A percentile compares a stretch with the other conserved stretches of the same genome.
phyloP scores from a whole-genome alignment of 441 rosid species.

The Arabidopsis lyrata region DNA sequence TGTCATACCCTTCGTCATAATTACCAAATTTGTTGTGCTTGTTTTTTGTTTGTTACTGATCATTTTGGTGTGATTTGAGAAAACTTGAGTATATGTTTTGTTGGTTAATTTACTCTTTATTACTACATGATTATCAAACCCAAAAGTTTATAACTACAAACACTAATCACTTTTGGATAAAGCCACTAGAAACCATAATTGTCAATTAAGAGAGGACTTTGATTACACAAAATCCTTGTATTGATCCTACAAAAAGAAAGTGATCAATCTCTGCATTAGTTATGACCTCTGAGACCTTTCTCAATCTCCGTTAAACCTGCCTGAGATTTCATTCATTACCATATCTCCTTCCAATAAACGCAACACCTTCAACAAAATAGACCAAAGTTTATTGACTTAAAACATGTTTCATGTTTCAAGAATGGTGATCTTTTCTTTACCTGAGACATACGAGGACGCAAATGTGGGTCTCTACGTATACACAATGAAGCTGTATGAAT shows the following conservation, averaged over 20 bases:
- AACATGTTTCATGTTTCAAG: too few relatives aligned
- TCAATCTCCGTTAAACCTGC: conserved; percentile 54
- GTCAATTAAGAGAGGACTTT: not conserved
- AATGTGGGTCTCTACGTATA: conserved; percentile 82
- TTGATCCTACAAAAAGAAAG: not conserved
- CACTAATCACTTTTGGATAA: not conserved
- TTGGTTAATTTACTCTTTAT: too few relatives aligned
- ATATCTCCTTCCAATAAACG: conserved; percentile 96
- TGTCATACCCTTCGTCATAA: conserved; percentile 42
- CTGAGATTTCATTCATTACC: conserved; percentile 51
- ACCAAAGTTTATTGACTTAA: too few relatives aligned
- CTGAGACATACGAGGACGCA: conserved; percentile 98
- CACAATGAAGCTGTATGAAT: conserved; percentile 92
- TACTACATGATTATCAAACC: too few relatives aligned
- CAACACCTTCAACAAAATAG: conserved; percentile 73
- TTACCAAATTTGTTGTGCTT: not conserved
- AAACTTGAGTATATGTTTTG: not conserved
- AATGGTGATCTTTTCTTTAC: conserved; percentile 42
- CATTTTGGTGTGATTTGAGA: conserved; percentile 19
- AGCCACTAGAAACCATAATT: not conserved
- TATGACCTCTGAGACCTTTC: conserved; percentile 7
- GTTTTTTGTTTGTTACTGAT: not conserved
- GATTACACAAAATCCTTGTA: not conserved
- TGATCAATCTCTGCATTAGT: not conserved
- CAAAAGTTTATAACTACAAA: not conserved